phyloP scores from a whole-genome alignment of 805 yeast genomes.

The Starmerella roubikii region DNA sequence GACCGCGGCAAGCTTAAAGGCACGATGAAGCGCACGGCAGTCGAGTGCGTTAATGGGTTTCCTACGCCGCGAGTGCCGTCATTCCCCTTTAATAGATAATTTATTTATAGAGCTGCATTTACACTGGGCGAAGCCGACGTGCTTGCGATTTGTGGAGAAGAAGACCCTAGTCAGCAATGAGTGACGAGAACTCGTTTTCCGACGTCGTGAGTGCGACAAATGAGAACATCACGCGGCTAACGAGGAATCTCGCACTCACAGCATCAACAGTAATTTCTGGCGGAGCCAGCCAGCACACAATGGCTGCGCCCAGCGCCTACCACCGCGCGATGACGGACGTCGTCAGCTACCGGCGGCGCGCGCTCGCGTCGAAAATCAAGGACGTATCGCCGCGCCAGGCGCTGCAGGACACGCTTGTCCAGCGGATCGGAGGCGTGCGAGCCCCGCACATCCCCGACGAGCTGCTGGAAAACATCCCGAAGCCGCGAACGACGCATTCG shows the following conservation, averaged over 20 bases:
- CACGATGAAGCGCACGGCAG: slow-evolving; percentile 7
- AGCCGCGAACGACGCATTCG: slow-evolving; percentile 30
- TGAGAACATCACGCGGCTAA: slow-evolving; percentile 27
- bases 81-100: slow-evolving; percentile 4
- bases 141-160: no score
- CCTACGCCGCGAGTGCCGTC: slow-evolving; percentile 11
- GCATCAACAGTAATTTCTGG: slow-evolving; percentile 24
- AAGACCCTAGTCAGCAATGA: slow-evolving; percentile 1
- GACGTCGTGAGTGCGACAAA: slow-evolving; percentile 30
- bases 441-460: slow-evolving; percentile 45
- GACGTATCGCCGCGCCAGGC: slow-evolving; percentile 14
- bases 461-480: slow-evolving; percentile 42
- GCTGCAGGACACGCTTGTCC: slow-evolving; percentile 4
- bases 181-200: slow-evolving; percentile 23
- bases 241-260: slow-evolving; percentile 29
- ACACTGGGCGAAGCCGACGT: no score
- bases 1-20: neutral
- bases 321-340: slow-evolving; percentile 15
- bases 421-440: slow-evolving; percentile 28
- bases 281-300: slow-evolving; percentile 5
- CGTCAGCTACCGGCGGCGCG: slow-evolving; percentile 10
- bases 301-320: slow-evolving; percentile 9
- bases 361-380: slow-evolving; percentile 11
- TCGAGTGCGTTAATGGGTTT: slow-evolving; percentile 7
- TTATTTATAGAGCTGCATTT: no score